These are phyloP conservation scores for Torulaspora franciscae DNA, from an alignment of 805 yeast species.

Conservation along the genomic window DNA sequence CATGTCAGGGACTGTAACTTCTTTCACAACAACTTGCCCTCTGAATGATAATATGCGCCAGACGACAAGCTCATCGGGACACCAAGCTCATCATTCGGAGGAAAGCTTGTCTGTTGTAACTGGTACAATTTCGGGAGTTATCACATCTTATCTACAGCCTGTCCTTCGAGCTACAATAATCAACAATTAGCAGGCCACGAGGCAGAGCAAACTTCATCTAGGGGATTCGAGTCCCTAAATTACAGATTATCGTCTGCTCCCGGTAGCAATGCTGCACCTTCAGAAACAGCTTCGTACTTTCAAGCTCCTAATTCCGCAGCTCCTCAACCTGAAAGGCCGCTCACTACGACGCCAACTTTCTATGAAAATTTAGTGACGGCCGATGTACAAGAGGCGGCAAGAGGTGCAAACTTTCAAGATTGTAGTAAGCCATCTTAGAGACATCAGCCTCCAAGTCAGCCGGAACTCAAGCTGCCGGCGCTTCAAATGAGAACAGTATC, in stretches of 20 bases:
- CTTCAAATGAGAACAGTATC: background rate
- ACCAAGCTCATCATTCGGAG: background rate
- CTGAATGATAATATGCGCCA: background rate
- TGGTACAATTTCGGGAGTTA: constrained; percentile 5
- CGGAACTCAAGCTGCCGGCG: background rate
- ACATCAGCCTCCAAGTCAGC: background rate
- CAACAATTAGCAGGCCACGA: background rate
- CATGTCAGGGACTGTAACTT: constrained; percentile 4
- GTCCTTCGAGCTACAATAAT: constrained; percentile 1
- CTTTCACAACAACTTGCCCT: constrained; percentile 7
- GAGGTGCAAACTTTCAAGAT: background rate
- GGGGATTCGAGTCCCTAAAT: background rate
- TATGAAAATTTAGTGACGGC: too few relatives aligned
- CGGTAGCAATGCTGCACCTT: background rate
- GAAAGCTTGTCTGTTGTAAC: constrained; percentile 2
- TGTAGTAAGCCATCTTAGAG: background rate
- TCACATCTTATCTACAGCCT: constrained; percentile 6
- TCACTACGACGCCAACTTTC: background rate
- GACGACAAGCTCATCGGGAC: background rate
- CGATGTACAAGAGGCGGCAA: background rate
- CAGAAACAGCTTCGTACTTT: too few relatives aligned
- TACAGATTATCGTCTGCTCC: background rate
- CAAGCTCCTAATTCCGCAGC: too few relatives aligned
- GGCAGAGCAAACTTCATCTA: background rate
- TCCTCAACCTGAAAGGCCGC: too few relatives aligned